Conservation (phyloP, 352 stramenopile genomes). For the Elongisporangium anandrum region DNA sequence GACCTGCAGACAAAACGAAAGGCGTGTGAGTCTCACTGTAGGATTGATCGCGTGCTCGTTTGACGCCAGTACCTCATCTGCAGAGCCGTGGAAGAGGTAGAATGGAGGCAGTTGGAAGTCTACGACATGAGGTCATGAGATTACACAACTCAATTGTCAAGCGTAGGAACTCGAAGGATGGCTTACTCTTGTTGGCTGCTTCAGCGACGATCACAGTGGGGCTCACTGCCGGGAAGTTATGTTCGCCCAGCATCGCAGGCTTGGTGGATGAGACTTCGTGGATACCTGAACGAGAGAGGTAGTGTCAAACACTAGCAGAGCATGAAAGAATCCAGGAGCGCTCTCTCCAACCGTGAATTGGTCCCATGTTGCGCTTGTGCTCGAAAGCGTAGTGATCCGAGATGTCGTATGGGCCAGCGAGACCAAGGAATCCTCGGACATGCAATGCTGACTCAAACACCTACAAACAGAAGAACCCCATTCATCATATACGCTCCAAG, state of each 20-base stretch:
- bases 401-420: slow-evolving; percentile 69
- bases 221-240: slow-evolving; percentile 50
- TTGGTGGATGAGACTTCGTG: slow-evolving; percentile 78
- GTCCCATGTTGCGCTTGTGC: slow-evolving; percentile 43
- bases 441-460: not conserved
- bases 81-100: not conserved
- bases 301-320: too few relatives aligned
- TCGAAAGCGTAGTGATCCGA: slow-evolving; percentile 72
- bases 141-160: too few relatives aligned
- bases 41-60: too few relatives aligned
- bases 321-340: too few relatives aligned
- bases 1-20: too few relatives aligned
- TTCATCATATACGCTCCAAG: too few relatives aligned
- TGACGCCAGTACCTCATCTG: not conserved
- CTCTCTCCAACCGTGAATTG: too few relatives aligned
- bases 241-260: slow-evolving; percentile 57
- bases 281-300: slow-evolving; percentile 20
- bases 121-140: too few relatives aligned
- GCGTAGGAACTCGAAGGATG: too few relatives aligned
- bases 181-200: slow-evolving; percentile 15
- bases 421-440: slow-evolving; percentile 54
- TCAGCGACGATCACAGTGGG: slow-evolving; percentile 36
- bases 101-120: too few relatives aligned
- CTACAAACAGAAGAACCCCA: too few relatives aligned
- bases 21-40: too few relatives aligned